phyloP scores from a whole-genome alignment of 495 filamentous ascomycete genomes.

The Trichocladium antarcticum region DNA sequence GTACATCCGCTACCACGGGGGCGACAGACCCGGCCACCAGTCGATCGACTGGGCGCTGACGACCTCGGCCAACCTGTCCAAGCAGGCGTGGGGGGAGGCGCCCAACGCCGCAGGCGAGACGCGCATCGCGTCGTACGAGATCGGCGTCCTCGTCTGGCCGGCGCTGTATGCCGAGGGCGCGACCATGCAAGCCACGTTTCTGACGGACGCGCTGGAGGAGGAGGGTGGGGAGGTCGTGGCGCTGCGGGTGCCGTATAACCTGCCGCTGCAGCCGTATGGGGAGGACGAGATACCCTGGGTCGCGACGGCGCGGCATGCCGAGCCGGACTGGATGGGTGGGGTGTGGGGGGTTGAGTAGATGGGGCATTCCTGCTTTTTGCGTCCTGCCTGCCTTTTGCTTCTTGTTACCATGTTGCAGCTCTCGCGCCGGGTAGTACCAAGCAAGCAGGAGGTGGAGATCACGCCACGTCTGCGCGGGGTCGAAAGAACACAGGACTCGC shows the following conservation, averaged over 20 bases:
- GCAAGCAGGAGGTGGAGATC: no score
- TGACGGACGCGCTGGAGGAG: slow-evolving; percentile 41
- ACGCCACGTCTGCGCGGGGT: no score
- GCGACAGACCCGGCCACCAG: slow-evolving; percentile 30
- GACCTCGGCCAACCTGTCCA: slow-evolving; percentile 78
- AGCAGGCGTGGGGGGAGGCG: slow-evolving; percentile 77
- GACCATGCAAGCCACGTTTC: slow-evolving; percentile 60
- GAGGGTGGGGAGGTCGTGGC: slow-evolving; percentile 40
- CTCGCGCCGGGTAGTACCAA: no score
- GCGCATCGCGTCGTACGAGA: slow-evolving; percentile 70
- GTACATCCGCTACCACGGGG: slow-evolving; percentile 69
- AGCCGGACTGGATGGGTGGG: slow-evolving; percentile 59
- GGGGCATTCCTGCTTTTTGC: not conserved
- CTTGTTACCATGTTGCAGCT: no score
- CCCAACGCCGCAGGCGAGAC: slow-evolving; percentile 45
- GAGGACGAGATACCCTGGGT: slow-evolving; percentile 65
- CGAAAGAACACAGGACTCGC: no score
- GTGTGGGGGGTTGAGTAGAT: slow-evolving; percentile 15
- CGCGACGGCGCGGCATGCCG: slow-evolving; percentile 48
- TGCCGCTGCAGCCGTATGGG: slow-evolving; percentile 59
- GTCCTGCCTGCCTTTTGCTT: no score
- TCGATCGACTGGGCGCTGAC: slow-evolving; percentile 76
- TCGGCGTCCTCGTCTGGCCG: slow-evolving; percentile 81
- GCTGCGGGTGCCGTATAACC: slow-evolving; percentile 71
- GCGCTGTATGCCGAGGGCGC: slow-evolving; percentile 45